Percentiles rank a stretch among this genome's conserved stretches.
phyloP scores from a whole-genome alignment of 768 basidiomycete species.

The Termitomyces sp. region DNA sequence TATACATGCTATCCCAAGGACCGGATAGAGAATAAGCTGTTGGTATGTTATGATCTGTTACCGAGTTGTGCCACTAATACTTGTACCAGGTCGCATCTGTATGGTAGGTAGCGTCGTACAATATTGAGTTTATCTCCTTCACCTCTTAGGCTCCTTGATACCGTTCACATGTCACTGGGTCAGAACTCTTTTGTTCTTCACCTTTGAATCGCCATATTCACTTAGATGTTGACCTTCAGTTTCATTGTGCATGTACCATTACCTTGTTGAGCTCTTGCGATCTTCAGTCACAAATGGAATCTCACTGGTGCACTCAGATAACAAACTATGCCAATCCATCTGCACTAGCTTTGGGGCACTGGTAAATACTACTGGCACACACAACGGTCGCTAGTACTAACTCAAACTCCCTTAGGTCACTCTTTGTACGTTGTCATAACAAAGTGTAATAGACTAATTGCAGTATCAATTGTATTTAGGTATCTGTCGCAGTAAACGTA shows the following conservation, averaged over 20 bases:
- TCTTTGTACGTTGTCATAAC: constrained; percentile 22
- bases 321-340: constrained; percentile 30
- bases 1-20: constrained; percentile 28
- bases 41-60: constrained; percentile 14
- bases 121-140: background rate
- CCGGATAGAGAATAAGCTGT: constrained; percentile 15
- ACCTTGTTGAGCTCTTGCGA: constrained; percentile 18
- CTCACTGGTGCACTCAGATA: constrained; percentile 17
- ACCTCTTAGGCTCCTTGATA: constrained; percentile 22
- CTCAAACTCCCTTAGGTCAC: constrained; percentile 19
- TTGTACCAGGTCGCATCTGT: constrained; percentile 20
- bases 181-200: background rate
- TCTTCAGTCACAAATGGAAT: background rate
- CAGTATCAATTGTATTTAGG: constrained; percentile 8
- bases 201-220: background rate
- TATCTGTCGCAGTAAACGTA: constrained; percentile 22
- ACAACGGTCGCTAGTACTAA: background rate
- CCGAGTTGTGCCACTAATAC: background rate
- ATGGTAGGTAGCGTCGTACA: constrained; percentile 15
- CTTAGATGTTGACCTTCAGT: constrained; percentile 15
- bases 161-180: constrained; percentile 25
- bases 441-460: background rate
- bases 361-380: constrained; percentile 19
- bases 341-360: constrained; percentile 27
- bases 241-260: constrained; percentile 29